These are phyloP conservation scores for Dysphania ambrosioides DNA, from an alignment of 148 eudicot genomes.

Conservation along the genomic window DNA sequence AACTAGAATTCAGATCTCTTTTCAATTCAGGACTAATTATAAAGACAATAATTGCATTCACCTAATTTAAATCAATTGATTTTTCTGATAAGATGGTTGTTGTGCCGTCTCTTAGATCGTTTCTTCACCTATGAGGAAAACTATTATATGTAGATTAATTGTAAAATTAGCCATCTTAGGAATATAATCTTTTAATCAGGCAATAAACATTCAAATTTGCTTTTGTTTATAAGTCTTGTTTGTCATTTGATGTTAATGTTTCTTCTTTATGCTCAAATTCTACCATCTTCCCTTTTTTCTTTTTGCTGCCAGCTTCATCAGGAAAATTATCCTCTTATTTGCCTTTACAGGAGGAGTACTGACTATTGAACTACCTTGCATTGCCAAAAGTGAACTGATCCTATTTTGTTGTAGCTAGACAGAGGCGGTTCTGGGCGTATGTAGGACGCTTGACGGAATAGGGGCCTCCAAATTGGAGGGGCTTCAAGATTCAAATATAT, in stretches of 20 bases:
- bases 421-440: no score
- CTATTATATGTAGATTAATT: background rate
- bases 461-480: no score
- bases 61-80: background rate
- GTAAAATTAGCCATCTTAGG: slow-evolving; percentile 26
- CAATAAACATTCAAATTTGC: slow-evolving; percentile 3
- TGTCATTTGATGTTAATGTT: slow-evolving; percentile 25
- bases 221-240: slow-evolving; percentile 20
- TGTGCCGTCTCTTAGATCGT: slow-evolving; percentile 5
- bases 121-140: slow-evolving; percentile 24
- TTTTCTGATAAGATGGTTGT: background rate
- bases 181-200: slow-evolving; percentile 17
- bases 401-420: no score
- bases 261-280: slow-evolving; percentile 8
- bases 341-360: background rate
- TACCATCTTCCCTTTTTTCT: slow-evolving; percentile 5
- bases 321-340: slow-evolving; percentile 22
- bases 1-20: background rate
- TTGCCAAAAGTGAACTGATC: slow-evolving; percentile 11
- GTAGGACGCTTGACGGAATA: no score
- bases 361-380: slow-evolving; percentile 30
- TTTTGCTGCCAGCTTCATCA: slow-evolving; percentile 15
- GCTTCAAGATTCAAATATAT: no score
- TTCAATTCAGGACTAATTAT: slow-evolving; percentile 5
- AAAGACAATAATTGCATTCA: slow-evolving; percentile 11